Conservation (phyloP, 1,284 basidiomycete species). For the Ganoderma lingzhi region DNA sequence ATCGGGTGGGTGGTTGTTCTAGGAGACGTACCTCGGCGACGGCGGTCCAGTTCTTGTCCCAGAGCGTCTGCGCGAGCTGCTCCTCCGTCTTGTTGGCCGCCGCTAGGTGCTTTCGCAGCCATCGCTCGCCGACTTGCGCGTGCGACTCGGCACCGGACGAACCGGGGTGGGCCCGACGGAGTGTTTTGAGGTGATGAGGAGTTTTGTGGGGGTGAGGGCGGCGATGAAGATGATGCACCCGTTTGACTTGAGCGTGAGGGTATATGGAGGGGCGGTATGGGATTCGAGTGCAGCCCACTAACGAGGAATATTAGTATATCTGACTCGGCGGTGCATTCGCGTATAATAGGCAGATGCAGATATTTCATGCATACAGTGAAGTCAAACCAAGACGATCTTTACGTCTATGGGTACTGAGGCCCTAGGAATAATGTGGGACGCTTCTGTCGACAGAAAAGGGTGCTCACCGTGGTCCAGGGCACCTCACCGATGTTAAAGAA, state of each 20-base stretch:
- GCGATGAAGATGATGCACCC: conserved; percentile 99
- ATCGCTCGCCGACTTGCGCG: conserved; percentile 81
- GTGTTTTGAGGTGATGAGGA: conserved; percentile 95
- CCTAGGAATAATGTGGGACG: neutral
- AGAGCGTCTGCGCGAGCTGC: conserved; percentile 80
- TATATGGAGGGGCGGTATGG: conserved; percentile 85
- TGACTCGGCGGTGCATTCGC: too few relatives aligned
- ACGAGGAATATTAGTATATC: neutral
- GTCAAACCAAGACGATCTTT: neutral
- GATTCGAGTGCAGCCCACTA: conserved; percentile 84
- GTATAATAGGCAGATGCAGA: too few relatives aligned
- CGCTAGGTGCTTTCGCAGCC: conserved; percentile 82
- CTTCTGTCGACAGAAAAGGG: neutral
- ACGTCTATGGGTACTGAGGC: too few relatives aligned
- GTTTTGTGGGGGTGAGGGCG: conserved; percentile 77
- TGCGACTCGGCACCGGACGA: conserved; percentile 60
- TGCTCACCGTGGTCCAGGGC: conserved; percentile 88
- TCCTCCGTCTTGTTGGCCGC: conserved; percentile 72
- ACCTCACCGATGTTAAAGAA: conserved; percentile 99
- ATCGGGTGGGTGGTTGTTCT: neutral
- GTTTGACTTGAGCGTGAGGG: conserved; percentile 94
- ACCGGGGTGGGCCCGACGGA: conserved; percentile 66
- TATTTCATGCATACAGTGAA: too few relatives aligned
- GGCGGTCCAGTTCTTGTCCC: conserved; percentile 89
- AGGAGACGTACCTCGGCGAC: conserved; percentile 81